Percentiles rank a stretch among this genome's conserved stretches.
Conservation (phyloP, 2,329 filamentous ascomycete genomes). For the Colletotrichum trifolii region DNA sequence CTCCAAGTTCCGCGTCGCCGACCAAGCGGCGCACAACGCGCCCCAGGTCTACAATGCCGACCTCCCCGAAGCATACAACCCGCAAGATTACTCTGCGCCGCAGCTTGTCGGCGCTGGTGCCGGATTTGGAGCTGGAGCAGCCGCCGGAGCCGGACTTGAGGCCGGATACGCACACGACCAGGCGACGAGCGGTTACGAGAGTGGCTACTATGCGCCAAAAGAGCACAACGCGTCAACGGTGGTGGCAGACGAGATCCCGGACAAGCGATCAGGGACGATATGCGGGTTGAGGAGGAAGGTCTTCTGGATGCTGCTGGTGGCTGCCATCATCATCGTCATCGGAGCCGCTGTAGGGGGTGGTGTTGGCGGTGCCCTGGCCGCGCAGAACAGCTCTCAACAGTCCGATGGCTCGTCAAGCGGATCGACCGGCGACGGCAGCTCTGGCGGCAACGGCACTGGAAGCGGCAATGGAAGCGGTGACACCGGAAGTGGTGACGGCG, state of each 20-base stretch:
- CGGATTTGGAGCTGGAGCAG: neutral
- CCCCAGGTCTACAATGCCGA: conserved; percentile 21
- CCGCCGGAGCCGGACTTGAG: neutral
- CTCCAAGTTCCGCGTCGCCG: conserved; percentile 14
- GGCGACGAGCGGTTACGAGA: neutral
- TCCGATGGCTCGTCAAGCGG: conserved; percentile 7
- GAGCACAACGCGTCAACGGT: conserved; percentile 1
- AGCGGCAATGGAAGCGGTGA: neutral
- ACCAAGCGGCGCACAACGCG: conserved; percentile 10
- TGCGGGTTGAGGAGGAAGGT: conserved; percentile 32
- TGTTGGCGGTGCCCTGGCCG: conserved; percentile 20
- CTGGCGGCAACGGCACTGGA: neutral
- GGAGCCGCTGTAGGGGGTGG: conserved; percentile 30
- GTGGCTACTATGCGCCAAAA: conserved; percentile 22
- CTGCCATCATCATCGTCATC: conserved; percentile 21
- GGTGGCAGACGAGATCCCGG: neutral
- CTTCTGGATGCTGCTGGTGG: conserved; percentile 28
- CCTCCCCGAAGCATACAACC: conserved; percentile 17
- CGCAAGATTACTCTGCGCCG: conserved; percentile 18
- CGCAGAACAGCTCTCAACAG: conserved; percentile 20
- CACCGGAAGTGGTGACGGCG: neutral
- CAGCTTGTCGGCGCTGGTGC: conserved; percentile 8
- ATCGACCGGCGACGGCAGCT: neutral
- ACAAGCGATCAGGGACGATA: conserved; percentile 5
- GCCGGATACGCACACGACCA: no score